A percentile compares a stretch with the other conserved stretches of the same genome.
Evolutionary conservation across 148 eudicot genomes (phyloP).

Genomic region (Fallopia convolvulus): DNA sequence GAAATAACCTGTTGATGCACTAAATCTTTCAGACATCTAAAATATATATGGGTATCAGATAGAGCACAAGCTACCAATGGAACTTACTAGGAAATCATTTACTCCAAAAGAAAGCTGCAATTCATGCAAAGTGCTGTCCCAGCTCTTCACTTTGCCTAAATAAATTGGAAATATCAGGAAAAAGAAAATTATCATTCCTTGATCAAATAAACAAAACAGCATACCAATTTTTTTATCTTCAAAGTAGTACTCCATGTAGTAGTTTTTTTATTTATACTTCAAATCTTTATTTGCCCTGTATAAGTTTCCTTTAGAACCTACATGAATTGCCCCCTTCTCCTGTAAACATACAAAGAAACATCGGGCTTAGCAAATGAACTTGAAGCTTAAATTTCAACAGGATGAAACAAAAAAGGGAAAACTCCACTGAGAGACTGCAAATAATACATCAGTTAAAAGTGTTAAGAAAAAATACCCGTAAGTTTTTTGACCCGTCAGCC

Average conservation of each 20-base stretch:
- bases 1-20: conserved; percentile 58
- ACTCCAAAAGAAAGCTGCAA: conserved; percentile 92
- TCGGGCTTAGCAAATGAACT: not conserved
- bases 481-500: conserved; percentile 71
- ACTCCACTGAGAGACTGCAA: not conserved
- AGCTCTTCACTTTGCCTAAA: conserved; percentile 47
- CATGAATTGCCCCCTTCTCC: conserved; percentile 65
- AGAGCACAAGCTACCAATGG: conserved; percentile 1
- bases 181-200: not conserved
- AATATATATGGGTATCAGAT: not conserved
- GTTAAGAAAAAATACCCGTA: conserved; percentile 45
- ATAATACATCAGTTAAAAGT: not conserved
- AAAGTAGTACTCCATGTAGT: conserved; percentile 82
- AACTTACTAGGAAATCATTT: conserved; percentile 68
- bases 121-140: conserved; percentile 64
- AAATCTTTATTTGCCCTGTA: conserved; percentile 60
- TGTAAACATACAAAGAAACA: conserved; percentile 17
- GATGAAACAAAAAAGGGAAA: not conserved
- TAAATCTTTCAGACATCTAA: not conserved
- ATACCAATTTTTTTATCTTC: conserved; percentile 45
- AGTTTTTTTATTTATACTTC: conserved; percentile 66
- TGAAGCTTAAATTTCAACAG: not conserved
- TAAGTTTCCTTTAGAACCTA: conserved; percentile 45
- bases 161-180: conserved; percentile 5
- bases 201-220: not conserved